Evolutionary conservation across 2,329 filamentous ascomycete genomes (phyloP).

Genomic region (Dothideomycetidae sp.): DNA sequence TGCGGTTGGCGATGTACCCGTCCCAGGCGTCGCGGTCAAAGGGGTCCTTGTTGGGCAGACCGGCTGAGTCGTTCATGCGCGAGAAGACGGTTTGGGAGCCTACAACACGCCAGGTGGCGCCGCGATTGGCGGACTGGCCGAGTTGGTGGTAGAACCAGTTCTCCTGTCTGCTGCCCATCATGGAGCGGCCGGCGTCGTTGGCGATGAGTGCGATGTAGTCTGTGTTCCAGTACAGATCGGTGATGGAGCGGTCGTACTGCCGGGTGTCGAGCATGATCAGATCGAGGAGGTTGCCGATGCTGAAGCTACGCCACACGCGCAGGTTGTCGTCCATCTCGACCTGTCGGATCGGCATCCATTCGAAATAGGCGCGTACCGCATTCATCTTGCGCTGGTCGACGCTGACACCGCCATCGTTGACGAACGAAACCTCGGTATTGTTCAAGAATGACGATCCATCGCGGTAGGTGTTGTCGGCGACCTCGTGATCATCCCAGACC

Average conservation of each 20-base stretch:
- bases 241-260: slow-evolving; percentile 54
- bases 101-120: slow-evolving; percentile 55
- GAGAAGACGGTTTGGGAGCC: slow-evolving; percentile 59
- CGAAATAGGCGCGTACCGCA: slow-evolving; percentile 55
- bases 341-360: slow-evolving; percentile 49
- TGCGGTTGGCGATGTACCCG: slow-evolving; percentile 56
- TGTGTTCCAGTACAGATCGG: slow-evolving; percentile 43
- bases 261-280: slow-evolving; percentile 56
- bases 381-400: slow-evolving; percentile 64
- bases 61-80: slow-evolving; percentile 35
- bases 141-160: slow-evolving; percentile 52
- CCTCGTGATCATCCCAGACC: slow-evolving; percentile 51
- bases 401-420: slow-evolving; percentile 41
- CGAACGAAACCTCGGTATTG: slow-evolving; percentile 54
- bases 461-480: slow-evolving; percentile 51
- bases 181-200: slow-evolving; percentile 50
- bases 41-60: slow-evolving; percentile 29
- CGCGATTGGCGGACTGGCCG: slow-evolving; percentile 38
- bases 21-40: slow-evolving; percentile 47
- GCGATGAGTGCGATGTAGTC: slow-evolving; percentile 46
- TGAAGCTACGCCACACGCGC: slow-evolving; percentile 53
- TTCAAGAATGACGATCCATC: slow-evolving; percentile 47
- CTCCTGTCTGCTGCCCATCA: slow-evolving; percentile 62
- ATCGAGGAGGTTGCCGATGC: slow-evolving; percentile 51
- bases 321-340: slow-evolving; percentile 56